Base-by-base conservation (phyloP, 768 basidiomycete genomes). In the Rubroboletus pulcherrimus region DNA sequence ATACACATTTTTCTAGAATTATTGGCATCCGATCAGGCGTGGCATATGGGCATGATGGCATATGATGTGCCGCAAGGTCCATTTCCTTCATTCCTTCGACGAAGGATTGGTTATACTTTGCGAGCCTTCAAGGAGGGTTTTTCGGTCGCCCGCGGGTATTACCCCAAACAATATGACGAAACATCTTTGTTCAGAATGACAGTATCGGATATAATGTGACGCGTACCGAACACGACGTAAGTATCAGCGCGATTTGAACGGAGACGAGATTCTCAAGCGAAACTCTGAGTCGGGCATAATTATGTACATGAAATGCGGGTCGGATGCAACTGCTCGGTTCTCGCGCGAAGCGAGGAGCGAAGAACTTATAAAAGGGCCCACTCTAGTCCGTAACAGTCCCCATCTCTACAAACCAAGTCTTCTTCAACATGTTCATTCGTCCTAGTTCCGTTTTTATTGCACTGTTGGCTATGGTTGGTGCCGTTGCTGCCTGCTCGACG, bases 351-450 rank as follows among this genome's bases (percentile, higher is more conserved):
- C 24, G 24, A 24, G 24, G 35, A 14, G 9, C 12, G 31, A 4
- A 30, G 33, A 53, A 50, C 48, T 15, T 41, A 52, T 54, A 52
- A 54, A 52, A 30, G 35, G 47, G 14, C n/a, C n/a, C 12, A 19
- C 31, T 54, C 26, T 8, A 12, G 42, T 15, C 17, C 2, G 21
- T 7, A 2, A 7, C 8, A 4, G 14, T 19, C 12, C 19, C 29
- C 35, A 21, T 2, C 14, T 39, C 10, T 4, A 26, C 44, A 38
- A 15, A 19, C 40, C 19, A 17, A 50, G 7, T 42, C 55, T 33
- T 19, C n/a, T 57, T 7, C 2, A 6, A 6, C 31, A 60, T 59
- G 58, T 54, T 60, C 11, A 15, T 21, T 44, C 58, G 41, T 39
- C 30, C 49, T 15, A 30, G 34, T 7, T 30, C 47, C 21, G 10